Base-by-base conservation (phyloP, 305 asterid genomes). In the Fraxinus paxiana region DNA sequence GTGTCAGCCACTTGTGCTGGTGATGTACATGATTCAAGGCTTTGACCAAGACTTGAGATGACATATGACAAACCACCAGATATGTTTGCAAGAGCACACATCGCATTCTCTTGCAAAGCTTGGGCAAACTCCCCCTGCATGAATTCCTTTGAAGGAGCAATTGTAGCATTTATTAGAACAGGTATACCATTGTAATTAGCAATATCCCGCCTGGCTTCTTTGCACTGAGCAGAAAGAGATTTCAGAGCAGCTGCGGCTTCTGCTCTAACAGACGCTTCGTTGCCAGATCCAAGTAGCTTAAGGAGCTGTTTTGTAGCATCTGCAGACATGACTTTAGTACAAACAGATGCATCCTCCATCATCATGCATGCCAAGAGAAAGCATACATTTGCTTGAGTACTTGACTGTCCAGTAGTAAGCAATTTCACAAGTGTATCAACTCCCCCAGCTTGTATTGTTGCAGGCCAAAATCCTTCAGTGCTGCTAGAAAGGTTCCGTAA, bases 71-170 rank as follows among this genome's bases (percentile, higher is more conserved):
- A 88, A 75, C 98, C 99, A 48, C 99, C 99, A 43, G 99, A 96
- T 86, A 96, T 96, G 87, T 96, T 96, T 15, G 99, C 99, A 81
- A 96, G 98, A 71, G 99, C 98, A 61, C 98, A 96, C 99, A 96
- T 96, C 3, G 99, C 98, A 79, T 94, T 92, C 95, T 94, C 99
- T 89, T 96, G 99, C 93, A 96, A 90, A 80, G 98, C 98, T 89
- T 96, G 99, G 79, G 99, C 99, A 76, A 90, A 90, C 87, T 96
- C 99, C 26, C 99, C 98, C 88, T 96, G 98, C 99, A 96, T 96
- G 88, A 93, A 96, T 85, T 96, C 99, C 84, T 96, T 96, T 61
- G 99, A 96, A 87, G 99, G 99, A 76, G 99, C 99, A 84, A 96
- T 96, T 71, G 99, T 96, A 73, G 98, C 99, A 88, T 96, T 96